phyloP scores from a whole-genome alignment of 2,329 filamentous ascomycete species.

The Fragosphaeria purpurea region DNA sequence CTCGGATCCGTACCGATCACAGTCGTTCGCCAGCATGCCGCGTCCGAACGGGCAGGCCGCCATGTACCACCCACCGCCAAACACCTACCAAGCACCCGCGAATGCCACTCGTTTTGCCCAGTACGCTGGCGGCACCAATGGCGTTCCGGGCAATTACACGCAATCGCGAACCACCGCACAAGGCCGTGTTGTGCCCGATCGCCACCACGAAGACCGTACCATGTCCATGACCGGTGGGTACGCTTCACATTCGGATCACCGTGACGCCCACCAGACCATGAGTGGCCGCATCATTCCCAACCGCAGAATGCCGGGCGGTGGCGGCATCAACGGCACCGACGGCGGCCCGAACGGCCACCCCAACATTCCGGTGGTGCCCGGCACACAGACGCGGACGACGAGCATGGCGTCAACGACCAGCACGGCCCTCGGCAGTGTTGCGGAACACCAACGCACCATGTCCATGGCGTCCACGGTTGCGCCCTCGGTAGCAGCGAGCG shows the following conservation, averaged over 20 bases:
- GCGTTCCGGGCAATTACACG: constrained; percentile 1
- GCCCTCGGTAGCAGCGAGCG: constrained; percentile 51
- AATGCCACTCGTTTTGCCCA: constrained; percentile 71
- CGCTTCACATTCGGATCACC: constrained; percentile 57
- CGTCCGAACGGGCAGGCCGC: constrained; percentile 43
- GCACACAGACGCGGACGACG: constrained; percentile 47
- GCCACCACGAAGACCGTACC: constrained; percentile 71
- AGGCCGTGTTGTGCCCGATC: constrained; percentile 81
- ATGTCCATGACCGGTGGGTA: constrained; percentile 86
- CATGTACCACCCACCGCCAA: constrained; percentile 56
- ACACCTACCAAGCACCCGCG: constrained; percentile 55
- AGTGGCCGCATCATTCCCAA: constrained; percentile 85
- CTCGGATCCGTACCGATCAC: constrained; percentile 79
- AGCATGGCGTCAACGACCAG: constrained; percentile 26
- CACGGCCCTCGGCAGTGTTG: constrained; percentile 30
- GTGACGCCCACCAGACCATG: constrained; percentile 80
- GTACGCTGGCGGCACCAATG: constrained; percentile 47
- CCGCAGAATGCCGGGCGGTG: constrained; percentile 37
- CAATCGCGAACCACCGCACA: constrained; percentile 79
- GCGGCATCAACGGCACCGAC: constrained; percentile 19
- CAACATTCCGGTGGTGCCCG: constrained; percentile 24
- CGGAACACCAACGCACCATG: constrained; percentile 50
- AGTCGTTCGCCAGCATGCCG: constrained; percentile 72
- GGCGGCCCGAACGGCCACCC: constrained; percentile 20
- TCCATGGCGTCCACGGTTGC: constrained; percentile 84